Conservation (phyloP, 2,329 filamentous ascomycete genomes). For the Cucurbitaria berberidis region DNA sequence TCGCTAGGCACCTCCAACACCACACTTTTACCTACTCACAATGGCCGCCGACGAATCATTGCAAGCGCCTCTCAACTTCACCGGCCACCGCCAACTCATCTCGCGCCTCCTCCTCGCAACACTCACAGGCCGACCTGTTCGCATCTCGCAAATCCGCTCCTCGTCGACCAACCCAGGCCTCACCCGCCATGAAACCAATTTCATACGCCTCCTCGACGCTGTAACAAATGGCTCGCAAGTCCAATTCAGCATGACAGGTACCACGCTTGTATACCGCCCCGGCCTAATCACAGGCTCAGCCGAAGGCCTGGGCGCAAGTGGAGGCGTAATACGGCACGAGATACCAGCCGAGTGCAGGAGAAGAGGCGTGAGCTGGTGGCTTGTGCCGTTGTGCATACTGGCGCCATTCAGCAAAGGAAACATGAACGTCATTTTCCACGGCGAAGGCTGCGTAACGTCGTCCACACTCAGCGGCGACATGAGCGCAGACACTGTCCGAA, state of each 20-base stretch:
- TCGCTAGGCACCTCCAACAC: background rate
- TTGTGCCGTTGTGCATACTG: constrained; percentile 85
- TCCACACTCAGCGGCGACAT: constrained; percentile 84
- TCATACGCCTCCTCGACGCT: constrained; percentile 90
- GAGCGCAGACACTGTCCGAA: constrained; percentile 90
- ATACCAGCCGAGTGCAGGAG: constrained; percentile 77
- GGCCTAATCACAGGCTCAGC: constrained; percentile 89
- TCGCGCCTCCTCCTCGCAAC: constrained; percentile 89
- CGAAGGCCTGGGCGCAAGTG: constrained; percentile 73
- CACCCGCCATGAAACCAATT: constrained; percentile 90
- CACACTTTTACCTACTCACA: constrained; percentile 8
- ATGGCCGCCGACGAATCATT: constrained; percentile 46
- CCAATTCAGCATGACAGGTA: constrained; percentile 96
- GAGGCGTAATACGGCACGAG: constrained; percentile 79
- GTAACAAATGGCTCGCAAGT: constrained; percentile 94
- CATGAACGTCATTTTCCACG: constrained; percentile 87
- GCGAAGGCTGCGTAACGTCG: constrained; percentile 89
- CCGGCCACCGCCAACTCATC: constrained; percentile 80
- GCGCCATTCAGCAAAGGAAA: constrained; percentile 92
- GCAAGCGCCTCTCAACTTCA: constrained; percentile 71
- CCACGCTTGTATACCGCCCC: constrained; percentile 87
- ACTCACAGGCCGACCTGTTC: constrained; percentile 84
- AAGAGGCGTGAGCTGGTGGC: constrained; percentile 87
- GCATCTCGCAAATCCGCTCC: constrained; percentile 92
- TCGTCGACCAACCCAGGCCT: constrained; percentile 88